Percentiles rank a stretch among this genome's conserved stretches.
These are phyloP conservation scores for Globisporangium cylindrosporum DNA, from an alignment of 352 stramenopile genomes.

Conservation along the genomic window DNA sequence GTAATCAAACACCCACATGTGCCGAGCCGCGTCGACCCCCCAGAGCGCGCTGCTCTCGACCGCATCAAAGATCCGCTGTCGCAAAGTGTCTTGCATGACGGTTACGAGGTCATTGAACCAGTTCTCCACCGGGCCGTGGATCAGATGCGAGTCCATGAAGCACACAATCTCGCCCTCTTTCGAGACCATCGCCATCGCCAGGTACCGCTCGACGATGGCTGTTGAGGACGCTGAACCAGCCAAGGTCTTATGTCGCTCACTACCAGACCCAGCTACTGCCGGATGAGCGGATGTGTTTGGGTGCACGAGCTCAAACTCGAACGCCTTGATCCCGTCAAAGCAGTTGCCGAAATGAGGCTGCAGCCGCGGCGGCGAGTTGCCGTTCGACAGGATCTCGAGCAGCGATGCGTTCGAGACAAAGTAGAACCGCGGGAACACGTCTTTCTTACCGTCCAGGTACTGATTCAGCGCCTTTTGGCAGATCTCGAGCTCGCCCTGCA, in stretches of 20 bases:
- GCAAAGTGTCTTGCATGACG: slow-evolving; percentile 91
- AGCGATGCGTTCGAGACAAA: slow-evolving; percentile 95
- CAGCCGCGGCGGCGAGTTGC: slow-evolving; percentile 83
- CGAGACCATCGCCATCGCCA: slow-evolving; percentile 91
- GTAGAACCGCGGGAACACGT: slow-evolving; percentile 96
- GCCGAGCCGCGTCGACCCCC: slow-evolving; percentile 76
- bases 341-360: slow-evolving; percentile 89
- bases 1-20: slow-evolving; percentile 91
- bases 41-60: slow-evolving; percentile 93
- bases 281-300: slow-evolving; percentile 10
- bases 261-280: background rate
- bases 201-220: slow-evolving; percentile 44
- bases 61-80: slow-evolving; percentile 83
- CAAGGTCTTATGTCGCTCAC: background rate
- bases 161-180: slow-evolving; percentile 93
- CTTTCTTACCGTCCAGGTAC: slow-evolving; percentile 96
- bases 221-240: slow-evolving; percentile 14
- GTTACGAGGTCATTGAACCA: slow-evolving; percentile 95
- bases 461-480: slow-evolving; percentile 96
- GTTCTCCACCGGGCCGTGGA: slow-evolving; percentile 87
- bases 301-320: slow-evolving; percentile 59
- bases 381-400: slow-evolving; percentile 95
- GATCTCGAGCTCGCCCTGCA: slow-evolving; percentile 90
- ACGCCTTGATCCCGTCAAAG: slow-evolving; percentile 88
- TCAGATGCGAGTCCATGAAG: slow-evolving; percentile 73